phyloP scores from a whole-genome alignment of 495 filamentous ascomycete genomes.

The Aspergillus sclerotioniger region DNA sequence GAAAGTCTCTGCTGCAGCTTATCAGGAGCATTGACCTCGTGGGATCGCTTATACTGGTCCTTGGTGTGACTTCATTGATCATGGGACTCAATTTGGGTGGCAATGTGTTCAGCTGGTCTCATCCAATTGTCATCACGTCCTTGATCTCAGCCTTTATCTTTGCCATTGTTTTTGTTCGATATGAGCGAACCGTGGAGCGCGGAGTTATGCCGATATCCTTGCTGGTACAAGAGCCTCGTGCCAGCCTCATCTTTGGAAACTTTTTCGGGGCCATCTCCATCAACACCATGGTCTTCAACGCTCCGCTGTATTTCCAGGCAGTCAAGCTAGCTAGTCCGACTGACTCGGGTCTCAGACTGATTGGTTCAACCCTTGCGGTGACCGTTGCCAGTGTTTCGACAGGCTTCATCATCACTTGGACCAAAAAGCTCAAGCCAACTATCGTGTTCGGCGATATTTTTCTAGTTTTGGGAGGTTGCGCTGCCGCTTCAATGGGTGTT shows the following conservation, averaged over 20 bases:
- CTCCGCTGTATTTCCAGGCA: slow-evolving; percentile 77
- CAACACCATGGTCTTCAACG: slow-evolving; percentile 74
- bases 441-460: slow-evolving; percentile 54
- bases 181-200: slow-evolving; percentile 57
- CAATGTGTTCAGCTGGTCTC: slow-evolving; percentile 71
- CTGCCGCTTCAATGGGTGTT: slow-evolving; percentile 50
- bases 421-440: slow-evolving; percentile 61
- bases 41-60: slow-evolving; percentile 64
- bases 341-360: slow-evolving; percentile 66
- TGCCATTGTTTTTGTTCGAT: slow-evolving; percentile 58
- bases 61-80: slow-evolving; percentile 64
- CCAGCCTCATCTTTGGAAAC: slow-evolving; percentile 68
- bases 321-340: slow-evolving; percentile 72
- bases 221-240: slow-evolving; percentile 57
- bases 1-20: slow-evolving; percentile 50
- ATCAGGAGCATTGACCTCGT: slow-evolving; percentile 66
- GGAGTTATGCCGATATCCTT: slow-evolving; percentile 73
- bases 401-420: slow-evolving; percentile 69
- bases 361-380: slow-evolving; percentile 57
- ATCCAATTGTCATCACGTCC: slow-evolving; percentile 65
- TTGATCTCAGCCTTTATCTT: slow-evolving; percentile 55
- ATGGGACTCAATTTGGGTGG: slow-evolving; percentile 75
- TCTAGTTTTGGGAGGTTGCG: slow-evolving; percentile 55
- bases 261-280: slow-evolving; percentile 61
- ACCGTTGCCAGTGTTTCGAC: slow-evolving; percentile 60